These are phyloP conservation scores for Cordyceps militaris DNA, from an alignment of 2,329 filamentous ascomycete species.

Conservation along the genomic window DNA sequence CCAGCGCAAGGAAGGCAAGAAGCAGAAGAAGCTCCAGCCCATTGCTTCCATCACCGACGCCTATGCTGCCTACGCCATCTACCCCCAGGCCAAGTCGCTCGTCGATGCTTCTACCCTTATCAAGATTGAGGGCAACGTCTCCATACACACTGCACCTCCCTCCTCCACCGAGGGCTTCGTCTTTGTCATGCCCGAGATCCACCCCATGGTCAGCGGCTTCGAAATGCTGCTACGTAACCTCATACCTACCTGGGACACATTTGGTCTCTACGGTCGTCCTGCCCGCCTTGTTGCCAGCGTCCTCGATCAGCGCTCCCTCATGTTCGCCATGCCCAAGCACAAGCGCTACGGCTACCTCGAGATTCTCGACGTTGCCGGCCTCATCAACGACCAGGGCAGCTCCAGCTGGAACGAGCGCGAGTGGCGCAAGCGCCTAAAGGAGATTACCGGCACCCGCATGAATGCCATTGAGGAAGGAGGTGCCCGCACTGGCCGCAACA, in stretches of 20 bases:
- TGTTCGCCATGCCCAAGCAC: conserved; percentile 96
- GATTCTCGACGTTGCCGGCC: conserved; percentile 70
- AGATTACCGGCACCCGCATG: conserved; percentile 76
- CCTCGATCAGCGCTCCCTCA: conserved; percentile 78
- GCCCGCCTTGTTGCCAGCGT: conserved; percentile 80
- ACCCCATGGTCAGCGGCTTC: conserved; percentile 86
- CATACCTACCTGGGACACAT: conserved; percentile 91
- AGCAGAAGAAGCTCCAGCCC: conserved; percentile 83
- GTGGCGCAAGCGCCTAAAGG: conserved; percentile 85
- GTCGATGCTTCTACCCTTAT: conserved; percentile 92
- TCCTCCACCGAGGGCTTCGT: conserved; percentile 86
- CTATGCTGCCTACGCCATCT: conserved; percentile 90
- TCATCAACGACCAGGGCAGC: conserved; percentile 75
- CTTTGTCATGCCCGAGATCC: conserved; percentile 94
- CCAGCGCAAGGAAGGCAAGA: conserved; percentile 63
- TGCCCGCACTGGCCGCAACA: conserved; percentile 41
- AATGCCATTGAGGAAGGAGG: conserved; percentile 50
- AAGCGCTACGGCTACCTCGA: conserved; percentile 87
- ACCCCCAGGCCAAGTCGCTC: conserved; percentile 86
- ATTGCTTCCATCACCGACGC: conserved; percentile 89
- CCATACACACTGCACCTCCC: conserved; percentile 72
- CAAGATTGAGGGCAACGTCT: conserved; percentile 88
- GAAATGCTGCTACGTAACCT: conserved; percentile 92
- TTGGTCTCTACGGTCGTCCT: conserved; percentile 84
- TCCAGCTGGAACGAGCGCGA: conserved; percentile 74